Evolutionary conservation across 2,329 filamentous ascomycete species (phyloP).

Genomic region (Pseudogymnoascus sp.): DNA sequence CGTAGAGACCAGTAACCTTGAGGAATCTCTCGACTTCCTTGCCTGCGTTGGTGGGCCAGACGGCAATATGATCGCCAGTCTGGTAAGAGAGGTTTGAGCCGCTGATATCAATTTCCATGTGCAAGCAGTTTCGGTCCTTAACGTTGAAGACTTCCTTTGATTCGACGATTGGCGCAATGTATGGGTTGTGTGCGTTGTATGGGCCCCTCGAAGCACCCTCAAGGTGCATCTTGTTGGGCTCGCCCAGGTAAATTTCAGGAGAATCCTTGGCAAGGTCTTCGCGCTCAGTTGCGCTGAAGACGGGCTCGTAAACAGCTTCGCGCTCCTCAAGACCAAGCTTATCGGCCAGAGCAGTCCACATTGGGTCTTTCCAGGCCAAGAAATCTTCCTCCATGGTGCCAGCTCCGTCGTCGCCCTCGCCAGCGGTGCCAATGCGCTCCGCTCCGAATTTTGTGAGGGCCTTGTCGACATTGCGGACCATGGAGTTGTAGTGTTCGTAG

Average conservation of each 20-base stretch:
- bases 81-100: conserved; percentile 87
- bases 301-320: conserved; percentile 90
- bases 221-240: conserved; percentile 93
- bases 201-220: conserved; percentile 77
- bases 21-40: conserved; percentile 88
- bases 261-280: conserved; percentile 66
- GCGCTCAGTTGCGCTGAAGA: conserved; percentile 74
- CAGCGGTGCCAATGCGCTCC: conserved; percentile 73
- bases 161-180: conserved; percentile 85
- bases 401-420: conserved; percentile 94
- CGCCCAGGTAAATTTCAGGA: conserved; percentile 81
- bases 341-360: conserved; percentile 81
- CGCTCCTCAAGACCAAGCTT: conserved; percentile 89
- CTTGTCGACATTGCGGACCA: conserved; percentile 88
- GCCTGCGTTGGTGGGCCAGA: conserved; percentile 95
- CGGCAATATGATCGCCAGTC: conserved; percentile 91
- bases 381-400: conserved; percentile 99
- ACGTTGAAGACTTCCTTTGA: conserved; percentile 86
- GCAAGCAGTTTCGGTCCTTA: conserved; percentile 88
- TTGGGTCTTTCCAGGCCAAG: conserved; percentile 96
- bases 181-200: conserved; percentile 94
- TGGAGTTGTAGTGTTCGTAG: conserved; percentile 98
- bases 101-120: conserved; percentile 88
- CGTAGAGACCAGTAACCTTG: conserved; percentile 62
- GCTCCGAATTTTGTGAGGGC: conserved; percentile 75